A percentile compares a stretch with the other conserved stretches of the same genome.
Evolutionary conservation across 139 green algal species (phyloP).

Genomic region (Chlamydomonas eustigma): DNA sequence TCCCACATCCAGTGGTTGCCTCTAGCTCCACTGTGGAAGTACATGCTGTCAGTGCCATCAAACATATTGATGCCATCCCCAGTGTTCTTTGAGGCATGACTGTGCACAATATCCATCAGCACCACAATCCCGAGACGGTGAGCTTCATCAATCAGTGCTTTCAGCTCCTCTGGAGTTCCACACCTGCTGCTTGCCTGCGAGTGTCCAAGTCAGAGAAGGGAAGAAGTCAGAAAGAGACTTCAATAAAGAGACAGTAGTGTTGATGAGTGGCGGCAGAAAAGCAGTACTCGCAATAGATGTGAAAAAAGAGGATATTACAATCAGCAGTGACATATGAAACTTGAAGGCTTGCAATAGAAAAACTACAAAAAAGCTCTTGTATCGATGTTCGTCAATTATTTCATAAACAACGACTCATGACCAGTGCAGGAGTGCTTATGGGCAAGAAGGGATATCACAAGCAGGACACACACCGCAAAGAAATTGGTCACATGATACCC

Average conservation of each 20-base stretch:
- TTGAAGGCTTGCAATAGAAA: neutral
- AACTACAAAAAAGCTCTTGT: too few relatives aligned
- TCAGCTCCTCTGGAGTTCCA: constrained; percentile 97
- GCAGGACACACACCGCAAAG: constrained; percentile 91
- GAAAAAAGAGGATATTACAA: constrained; percentile 37
- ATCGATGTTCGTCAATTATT: too few relatives aligned
- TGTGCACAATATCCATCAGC: constrained; percentile 82
- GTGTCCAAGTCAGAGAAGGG: too few relatives aligned
- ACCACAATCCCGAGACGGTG: constrained; percentile 59
- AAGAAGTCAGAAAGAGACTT: too few relatives aligned
- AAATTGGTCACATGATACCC: constrained; percentile 99
- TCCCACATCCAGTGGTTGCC: too few relatives aligned
- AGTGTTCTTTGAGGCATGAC: constrained; percentile 71
- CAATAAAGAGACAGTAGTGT: too few relatives aligned
- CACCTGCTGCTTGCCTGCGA: constrained; percentile 47
- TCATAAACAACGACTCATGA: too few relatives aligned
- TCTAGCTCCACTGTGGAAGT: constrained; percentile 94
- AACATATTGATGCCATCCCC: constrained; percentile 99
- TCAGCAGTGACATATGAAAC: neutral
- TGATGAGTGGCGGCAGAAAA: too few relatives aligned
- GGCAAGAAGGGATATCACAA: too few relatives aligned
- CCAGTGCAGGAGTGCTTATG: too few relatives aligned
- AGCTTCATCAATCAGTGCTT: constrained; percentile 78
- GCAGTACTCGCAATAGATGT: neutral
- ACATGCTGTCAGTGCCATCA: constrained; percentile 88